Evolutionary conservation across 2,329 filamentous ascomycete species (phyloP).

Genomic region (Truncatella angustata): DNA sequence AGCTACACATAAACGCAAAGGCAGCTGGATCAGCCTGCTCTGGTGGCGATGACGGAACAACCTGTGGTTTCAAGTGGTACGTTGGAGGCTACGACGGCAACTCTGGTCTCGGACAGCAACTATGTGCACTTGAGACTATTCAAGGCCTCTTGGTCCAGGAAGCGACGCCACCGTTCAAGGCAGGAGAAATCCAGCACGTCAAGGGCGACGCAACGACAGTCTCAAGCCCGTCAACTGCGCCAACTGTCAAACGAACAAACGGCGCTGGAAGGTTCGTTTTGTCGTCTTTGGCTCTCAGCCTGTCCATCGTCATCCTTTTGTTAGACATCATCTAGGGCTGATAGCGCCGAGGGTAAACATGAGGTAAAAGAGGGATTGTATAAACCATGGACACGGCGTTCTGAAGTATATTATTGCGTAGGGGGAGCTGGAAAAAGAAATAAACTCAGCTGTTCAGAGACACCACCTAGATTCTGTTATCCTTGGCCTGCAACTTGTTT

Average conservation of each 20-base stretch:
- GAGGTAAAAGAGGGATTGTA: no score
- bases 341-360: no score
- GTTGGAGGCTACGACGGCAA: conserved; percentile 50
- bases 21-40: conserved; percentile 58
- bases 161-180: conserved; percentile 44
- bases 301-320: neutral
- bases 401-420: no score
- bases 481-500: no score
- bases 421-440: no score
- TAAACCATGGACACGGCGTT: no score
- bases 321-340: neutral
- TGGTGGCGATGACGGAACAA: conserved; percentile 48
- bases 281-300: neutral
- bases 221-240: neutral
- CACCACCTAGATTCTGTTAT: no score
- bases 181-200: conserved; percentile 46
- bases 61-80: conserved; percentile 65
- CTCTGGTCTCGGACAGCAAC: conserved; percentile 50
- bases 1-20: conserved; percentile 50
- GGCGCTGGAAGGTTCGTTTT: neutral
- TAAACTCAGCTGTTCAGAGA: no score
- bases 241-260: neutral
- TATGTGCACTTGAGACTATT: conserved; percentile 62
- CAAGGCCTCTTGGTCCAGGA: conserved; percentile 54
- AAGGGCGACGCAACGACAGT: conserved; percentile 11